Conservation (phyloP, 176 grass and related monocot species). For the Aegilops tauschii region DNA sequence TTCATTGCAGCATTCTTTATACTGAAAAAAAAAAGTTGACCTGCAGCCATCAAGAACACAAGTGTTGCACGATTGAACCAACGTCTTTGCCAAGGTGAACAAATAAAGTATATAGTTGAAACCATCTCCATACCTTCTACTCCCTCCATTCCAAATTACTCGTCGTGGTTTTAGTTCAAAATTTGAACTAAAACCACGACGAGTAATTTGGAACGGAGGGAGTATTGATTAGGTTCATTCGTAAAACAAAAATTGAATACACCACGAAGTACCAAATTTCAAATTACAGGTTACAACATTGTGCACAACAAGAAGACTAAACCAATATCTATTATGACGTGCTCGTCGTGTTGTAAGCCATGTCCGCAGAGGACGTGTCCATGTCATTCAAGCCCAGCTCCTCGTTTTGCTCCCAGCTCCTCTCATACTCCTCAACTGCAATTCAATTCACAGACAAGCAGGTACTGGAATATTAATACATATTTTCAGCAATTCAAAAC, state of each 20-base stretch:
- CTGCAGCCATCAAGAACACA: too few species aligned
- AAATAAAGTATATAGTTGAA: background rate
- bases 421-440: slow-evolving; percentile 81
- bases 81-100: too few species aligned
- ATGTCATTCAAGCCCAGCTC: slow-evolving; percentile 95
- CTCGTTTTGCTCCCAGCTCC: slow-evolving; percentile 92
- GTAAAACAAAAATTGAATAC: background rate
- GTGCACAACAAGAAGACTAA: background rate
- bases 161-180: too few species aligned
- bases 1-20: too few species aligned
- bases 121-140: background rate
- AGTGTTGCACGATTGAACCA: too few species aligned
- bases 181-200: too few species aligned
- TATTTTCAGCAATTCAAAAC: background rate
- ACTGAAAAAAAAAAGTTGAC: too few species aligned
- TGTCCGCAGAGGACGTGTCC: slow-evolving; percentile 85
- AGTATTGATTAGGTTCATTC: too few species aligned
- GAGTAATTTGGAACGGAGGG: too few species aligned
- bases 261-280: background rate
- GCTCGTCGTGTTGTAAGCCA: slow-evolving; percentile 52
- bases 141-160: too few species aligned
- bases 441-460: slow-evolving; percentile 30
- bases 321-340: background rate
- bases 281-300: slow-evolving; percentile 15
- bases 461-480: background rate